Evolutionary conservation across 2,329 filamentous ascomycete species (phyloP).

Genomic region (Karstenula rhodostoma): DNA sequence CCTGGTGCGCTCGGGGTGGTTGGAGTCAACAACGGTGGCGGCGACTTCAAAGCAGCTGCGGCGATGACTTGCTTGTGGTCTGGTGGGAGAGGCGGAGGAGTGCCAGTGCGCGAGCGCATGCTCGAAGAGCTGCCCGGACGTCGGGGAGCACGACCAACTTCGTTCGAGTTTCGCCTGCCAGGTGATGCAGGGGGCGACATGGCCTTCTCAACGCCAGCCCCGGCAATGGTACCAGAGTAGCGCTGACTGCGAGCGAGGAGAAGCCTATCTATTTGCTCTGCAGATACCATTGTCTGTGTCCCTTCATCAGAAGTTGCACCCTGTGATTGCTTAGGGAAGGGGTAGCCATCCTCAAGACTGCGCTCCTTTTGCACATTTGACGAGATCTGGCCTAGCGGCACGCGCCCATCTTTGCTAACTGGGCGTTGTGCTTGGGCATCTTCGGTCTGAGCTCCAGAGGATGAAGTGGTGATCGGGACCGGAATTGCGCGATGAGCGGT

Average conservation of each 20-base stretch:
- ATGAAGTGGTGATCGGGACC: slow-evolving; percentile 19
- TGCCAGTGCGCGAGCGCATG: slow-evolving; percentile 59
- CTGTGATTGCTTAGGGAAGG: slow-evolving; percentile 36
- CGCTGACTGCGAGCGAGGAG: slow-evolving; percentile 63
- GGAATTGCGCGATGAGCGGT: slow-evolving; percentile 38
- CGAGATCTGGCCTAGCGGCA: slow-evolving; percentile 35
- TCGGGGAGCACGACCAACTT: slow-evolving; percentile 47
- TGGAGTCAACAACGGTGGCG: slow-evolving; percentile 41
- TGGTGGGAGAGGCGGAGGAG: slow-evolving; percentile 76
- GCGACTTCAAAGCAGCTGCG: slow-evolving; percentile 70
- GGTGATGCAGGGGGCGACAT: slow-evolving; percentile 47
- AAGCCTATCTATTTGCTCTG: slow-evolving; percentile 80
- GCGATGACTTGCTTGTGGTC: slow-evolving; percentile 89
- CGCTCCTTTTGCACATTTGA: slow-evolving; percentile 30
- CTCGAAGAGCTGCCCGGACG: slow-evolving; percentile 80
- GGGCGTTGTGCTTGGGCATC: slow-evolving; percentile 25
- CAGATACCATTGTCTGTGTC: slow-evolving; percentile 85
- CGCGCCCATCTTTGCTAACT: slow-evolving; percentile 33
- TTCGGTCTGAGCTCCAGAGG: slow-evolving; percentile 27
- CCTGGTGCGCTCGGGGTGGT: slow-evolving; percentile 66
- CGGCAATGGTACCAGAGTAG: slow-evolving; percentile 35
- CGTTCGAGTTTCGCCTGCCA: slow-evolving; percentile 38
- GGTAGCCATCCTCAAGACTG: slow-evolving; percentile 29
- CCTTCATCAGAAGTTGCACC: slow-evolving; percentile 69
- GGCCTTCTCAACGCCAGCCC: slow-evolving; percentile 40